Evolutionary conservation across 2,329 filamentous ascomycete genomes (phyloP).

Genomic region (Arthroderma sp.): DNA sequence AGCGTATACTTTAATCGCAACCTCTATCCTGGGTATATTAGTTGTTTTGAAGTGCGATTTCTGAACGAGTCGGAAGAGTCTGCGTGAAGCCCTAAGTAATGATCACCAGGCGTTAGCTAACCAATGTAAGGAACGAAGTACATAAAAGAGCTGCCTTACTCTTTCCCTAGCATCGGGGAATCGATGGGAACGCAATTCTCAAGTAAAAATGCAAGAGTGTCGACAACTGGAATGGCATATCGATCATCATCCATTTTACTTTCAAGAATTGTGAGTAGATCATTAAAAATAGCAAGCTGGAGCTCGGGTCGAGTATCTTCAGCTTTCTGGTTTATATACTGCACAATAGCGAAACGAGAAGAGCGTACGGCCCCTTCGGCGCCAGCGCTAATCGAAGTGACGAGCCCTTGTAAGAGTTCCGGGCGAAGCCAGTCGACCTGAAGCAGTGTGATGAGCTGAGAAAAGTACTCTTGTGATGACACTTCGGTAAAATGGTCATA

Average conservation of each 20-base stretch:
- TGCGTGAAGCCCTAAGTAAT: conserved; percentile 26
- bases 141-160: too few species aligned
- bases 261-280: conserved; percentile 43
- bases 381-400: conserved; percentile 32
- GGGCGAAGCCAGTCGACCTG: conserved; percentile 23
- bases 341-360: conserved; percentile 28
- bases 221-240: conserved; percentile 60
- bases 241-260: conserved; percentile 49
- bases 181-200: conserved; percentile 37
- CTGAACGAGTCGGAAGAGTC: conserved; percentile 57
- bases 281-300: conserved; percentile 35
- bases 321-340: conserved; percentile 19
- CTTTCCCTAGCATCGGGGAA: conserved; percentile 16
- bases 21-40: conserved; percentile 68
- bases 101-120: conserved; percentile 17
- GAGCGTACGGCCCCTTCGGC: conserved; percentile 32
- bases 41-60: conserved; percentile 71
- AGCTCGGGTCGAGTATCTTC: conserved; percentile 22
- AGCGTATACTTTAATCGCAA: conserved; percentile 67
- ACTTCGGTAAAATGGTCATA: conserved; percentile 34
- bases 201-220: conserved; percentile 64
- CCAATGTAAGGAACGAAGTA: too few species aligned
- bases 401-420: conserved; percentile 29
- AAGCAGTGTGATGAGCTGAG: conserved; percentile 27
- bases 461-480: conserved; percentile 31